Evolutionary conservation across 306 rosid genomes (phyloP), one percentile per base, ranked within the genome.

Genomic region (Betula pendula): DNA sequence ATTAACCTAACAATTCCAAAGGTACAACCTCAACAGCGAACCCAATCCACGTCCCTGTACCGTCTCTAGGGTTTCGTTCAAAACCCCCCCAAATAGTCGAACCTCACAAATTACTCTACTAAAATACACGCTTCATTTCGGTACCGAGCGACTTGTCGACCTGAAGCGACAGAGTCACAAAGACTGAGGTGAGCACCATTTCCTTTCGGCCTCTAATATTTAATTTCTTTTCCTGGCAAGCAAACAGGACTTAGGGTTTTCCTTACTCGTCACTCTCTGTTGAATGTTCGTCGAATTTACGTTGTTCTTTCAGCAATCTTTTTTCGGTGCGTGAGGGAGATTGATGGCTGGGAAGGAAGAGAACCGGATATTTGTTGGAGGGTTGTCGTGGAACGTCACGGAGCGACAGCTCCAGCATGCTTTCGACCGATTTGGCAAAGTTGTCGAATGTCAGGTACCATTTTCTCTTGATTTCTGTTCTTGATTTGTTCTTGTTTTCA

Each of bases 391-490:
- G 97, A 89, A 96, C 59, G 88, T 92, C 13, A 81, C 98, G 2
- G 97, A 96, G 89, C 96, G 92, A 84, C 94, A 96, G 87, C 92
- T 96, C 27, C 97, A 92, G 63, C 91, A 79, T 70, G 96, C 96
- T 66, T 91, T 96, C 78, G 77, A 33, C 43, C 98, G 97, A 45
- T 96, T 82, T 77, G 99, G 98, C 53, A 96, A 91, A 83, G 84
- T 96, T 43, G 51, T 84, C 3, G 98, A 96, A 80, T 80, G 85
- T 74, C 99, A 92, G 96, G 98, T 96, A 75, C 55, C 63, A 68
- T 65, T 68, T 75, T 67, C 72, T 27, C 43, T 62, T 59, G 33
- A 52, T n/a, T 44, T 62, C 20, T 8, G 58, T 20, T 40, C 70
- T 33, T 24, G 16, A 4, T 5, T 10, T 52, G 31, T 33, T 20